A percentile compares a stretch with the other conserved stretches of the same genome.
Evolutionary conservation across 805 yeast species (phyloP).

Genomic region (Maudiozyma turicensis): DNA sequence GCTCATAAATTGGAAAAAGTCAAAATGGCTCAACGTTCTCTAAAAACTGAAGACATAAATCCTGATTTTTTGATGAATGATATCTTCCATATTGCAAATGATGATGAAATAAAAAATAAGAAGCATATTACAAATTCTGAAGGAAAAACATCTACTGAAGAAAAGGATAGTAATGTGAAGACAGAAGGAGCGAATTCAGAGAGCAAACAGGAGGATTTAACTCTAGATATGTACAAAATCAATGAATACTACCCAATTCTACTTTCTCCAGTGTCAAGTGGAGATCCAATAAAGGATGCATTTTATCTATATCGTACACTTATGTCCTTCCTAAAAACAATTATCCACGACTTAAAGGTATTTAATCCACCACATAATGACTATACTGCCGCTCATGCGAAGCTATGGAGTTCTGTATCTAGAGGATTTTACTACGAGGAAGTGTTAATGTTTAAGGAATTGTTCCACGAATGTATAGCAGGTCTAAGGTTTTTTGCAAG

Average conservation of each 20-base stretch:
- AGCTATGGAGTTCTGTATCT: constrained; percentile 77
- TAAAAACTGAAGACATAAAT: constrained; percentile 29
- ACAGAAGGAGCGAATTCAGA: constrained; percentile 6
- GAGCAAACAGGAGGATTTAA: constrained; percentile 11
- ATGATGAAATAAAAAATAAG: constrained; percentile 10
- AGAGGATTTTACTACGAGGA: constrained; percentile 80
- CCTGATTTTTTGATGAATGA: constrained; percentile 31
- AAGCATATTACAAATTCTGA: constrained; percentile 3
- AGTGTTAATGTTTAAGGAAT: constrained; percentile 58
- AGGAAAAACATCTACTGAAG: constrained; percentile 7
- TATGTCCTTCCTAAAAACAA: constrained; percentile 82
- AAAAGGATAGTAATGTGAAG: background rate
- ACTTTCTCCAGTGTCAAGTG: constrained; percentile 37
- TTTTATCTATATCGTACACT: constrained; percentile 78
- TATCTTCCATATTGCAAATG: constrained; percentile 22
- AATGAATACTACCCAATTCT: constrained; percentile 49
- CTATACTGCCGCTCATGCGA: constrained; percentile 41
- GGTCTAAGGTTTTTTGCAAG: constrained; percentile 70
- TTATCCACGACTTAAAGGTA: constrained; percentile 77
- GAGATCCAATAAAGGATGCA: constrained; percentile 77
- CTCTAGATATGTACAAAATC: constrained; percentile 37
- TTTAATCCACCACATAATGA: constrained; percentile 74
- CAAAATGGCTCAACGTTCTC: constrained; percentile 30
- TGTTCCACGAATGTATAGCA: constrained; percentile 75
- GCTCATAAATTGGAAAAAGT: constrained; percentile 35